Percentiles rank a stretch among this genome's conserved stretches.
phyloP scores from a whole-genome alignment of 2,329 filamentous ascomycete genomes.

The Sclerotiophoma versabilis region DNA sequence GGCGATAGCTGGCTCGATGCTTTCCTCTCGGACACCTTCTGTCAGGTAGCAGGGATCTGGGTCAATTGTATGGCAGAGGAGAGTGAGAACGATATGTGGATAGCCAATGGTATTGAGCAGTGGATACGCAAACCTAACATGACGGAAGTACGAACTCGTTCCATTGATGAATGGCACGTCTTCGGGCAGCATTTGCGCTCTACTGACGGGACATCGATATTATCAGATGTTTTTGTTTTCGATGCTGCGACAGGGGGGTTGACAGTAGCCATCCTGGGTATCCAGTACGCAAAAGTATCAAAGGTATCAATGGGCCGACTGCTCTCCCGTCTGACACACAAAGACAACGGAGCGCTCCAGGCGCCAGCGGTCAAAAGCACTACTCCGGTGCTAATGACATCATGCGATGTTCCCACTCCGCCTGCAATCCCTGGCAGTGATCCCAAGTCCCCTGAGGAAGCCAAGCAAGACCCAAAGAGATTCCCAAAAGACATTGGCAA shows the following conservation, averaged over 20 bases:
- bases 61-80: constrained; percentile 39
- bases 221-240: constrained; percentile 47
- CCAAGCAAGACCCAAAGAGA: neutral
- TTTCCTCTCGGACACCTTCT: constrained; percentile 37
- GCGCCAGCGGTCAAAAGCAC: neutral
- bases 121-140: constrained; percentile 35
- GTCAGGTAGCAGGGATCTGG: constrained; percentile 44
- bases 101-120: constrained; percentile 41
- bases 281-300: constrained; percentile 36
- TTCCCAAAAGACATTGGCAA: neutral
- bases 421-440: neutral
- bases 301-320: constrained; percentile 26
- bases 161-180: constrained; percentile 36
- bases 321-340: constrained; percentile 9
- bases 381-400: neutral
- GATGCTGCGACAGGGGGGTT: constrained; percentile 33
- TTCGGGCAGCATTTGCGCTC: constrained; percentile 32
- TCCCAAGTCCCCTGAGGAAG: neutral
- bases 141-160: neutral
- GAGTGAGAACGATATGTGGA: constrained; percentile 34
- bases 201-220: constrained; percentile 28
- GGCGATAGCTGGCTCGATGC: constrained; percentile 38
- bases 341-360: neutral
- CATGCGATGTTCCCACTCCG: neutral
- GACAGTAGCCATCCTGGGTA: constrained; percentile 42